Base-by-base conservation (phyloP, 2,329 filamentous ascomycete genomes). In the Plenodomus lindquistii region DNA sequence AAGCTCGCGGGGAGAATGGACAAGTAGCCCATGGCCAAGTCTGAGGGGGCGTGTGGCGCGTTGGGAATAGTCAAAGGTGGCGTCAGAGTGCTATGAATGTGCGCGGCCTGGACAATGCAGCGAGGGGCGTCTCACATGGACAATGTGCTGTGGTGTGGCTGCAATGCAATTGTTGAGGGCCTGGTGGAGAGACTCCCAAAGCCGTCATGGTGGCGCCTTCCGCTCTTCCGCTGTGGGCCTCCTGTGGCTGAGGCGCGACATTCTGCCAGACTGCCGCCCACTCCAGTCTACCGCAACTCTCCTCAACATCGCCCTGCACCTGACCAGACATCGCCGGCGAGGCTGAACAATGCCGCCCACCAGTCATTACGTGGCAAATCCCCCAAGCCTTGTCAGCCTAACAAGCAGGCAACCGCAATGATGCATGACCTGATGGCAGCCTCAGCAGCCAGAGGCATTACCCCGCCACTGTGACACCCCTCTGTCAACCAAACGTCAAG, bases 1-100 rank as follows among this genome's bases (percentile, higher is more conserved):
- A 86, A 75, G 47, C 79, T 75, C 16, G 79, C 74, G 1, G 85
- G 85, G 27, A 88, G 78, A 49, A 88, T 80, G 2, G 85, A 87
- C 55, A 85, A 83, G 76, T 82, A 80, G 37, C 81, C 80, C 85
- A 88, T 88, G 41, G 44, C 55, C 40, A 44, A 31, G 38, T n/a
- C 7, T 4, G 31, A 22, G 10, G 40, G 22, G 36, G 42, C 46
- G 20, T 20, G 16, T 27, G 11, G 40, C 19, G 19, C 34, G 24
- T 36, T 10, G 10, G 27, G 27, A 7, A 8, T 11, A 11, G 27
- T 31, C 11, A 31, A 8, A 31, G 15, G 6, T 5, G 22, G 22
- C 22, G 5, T 5, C 22, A 5, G 10, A 24, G 10, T 24, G 22
- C 22, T 24, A 24, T 24, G 22, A 10, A 24, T 24, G 22, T 24